Evolutionary conservation across 805 yeast genomes (phyloP), one percentile per base, ranked within the genome.

Genomic region (Yamadazyma ubonensis): DNA sequence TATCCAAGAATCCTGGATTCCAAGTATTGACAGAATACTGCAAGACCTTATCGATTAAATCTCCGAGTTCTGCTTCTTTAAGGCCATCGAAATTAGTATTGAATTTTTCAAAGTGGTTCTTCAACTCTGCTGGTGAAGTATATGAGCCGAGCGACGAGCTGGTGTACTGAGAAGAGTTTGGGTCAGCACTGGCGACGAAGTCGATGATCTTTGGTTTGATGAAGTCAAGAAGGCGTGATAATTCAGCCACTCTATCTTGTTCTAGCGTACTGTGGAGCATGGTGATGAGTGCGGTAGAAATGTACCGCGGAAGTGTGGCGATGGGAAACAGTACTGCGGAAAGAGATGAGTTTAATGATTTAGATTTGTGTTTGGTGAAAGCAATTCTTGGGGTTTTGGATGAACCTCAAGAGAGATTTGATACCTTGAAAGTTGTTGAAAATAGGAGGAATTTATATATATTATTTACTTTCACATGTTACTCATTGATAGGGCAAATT

Each of bases 1-100:
- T 86, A 56, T 87, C 96, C 65, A 86, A 61, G 53, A 86, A 86
- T 1, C 95, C 95, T 0, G 86, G 83, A 55, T 83, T 84, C 95
- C 95, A 87, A 0, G 95, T 87, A 38, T 81, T 85, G 29, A 84
- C 87, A 0, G 91, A 83, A 51, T 81, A 75, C 35, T 75, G 61
- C 46, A 86, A 62, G 1, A 86, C 75, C 31, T 69, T 57, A 44
- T 83, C 81, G 38, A 83, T 72, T 3, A 74, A 65, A 2, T 53
- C 54, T 28, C 76, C 55, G 4, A 86, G 67, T 21, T 66, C 60
- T 3, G 58, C 44, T 7, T 74, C 77, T 19, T 55, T 49, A 14
- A 61, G 43, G 0, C 65, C 66, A 2, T 38, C 32, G 22, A 59
- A 41, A 17, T 42, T 18, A 5, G 54, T 54, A 5, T 65, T 64